Conservation (phyloP, 2,329 filamentous ascomycete species). For the Pleurostoma richardsiae region DNA sequence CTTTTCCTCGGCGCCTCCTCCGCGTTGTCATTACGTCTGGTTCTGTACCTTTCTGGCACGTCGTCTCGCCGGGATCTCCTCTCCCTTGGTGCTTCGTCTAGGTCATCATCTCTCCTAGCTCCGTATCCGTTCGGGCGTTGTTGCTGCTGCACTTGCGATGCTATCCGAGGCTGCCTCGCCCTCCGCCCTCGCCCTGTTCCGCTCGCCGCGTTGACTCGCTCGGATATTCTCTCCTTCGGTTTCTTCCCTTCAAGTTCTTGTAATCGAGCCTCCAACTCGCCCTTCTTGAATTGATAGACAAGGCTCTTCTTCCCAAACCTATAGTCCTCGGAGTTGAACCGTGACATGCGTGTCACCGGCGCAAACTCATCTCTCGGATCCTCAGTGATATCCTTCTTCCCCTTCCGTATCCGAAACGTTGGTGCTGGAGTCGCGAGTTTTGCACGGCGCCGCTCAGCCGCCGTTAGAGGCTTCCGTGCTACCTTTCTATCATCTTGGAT, state of each 20-base stretch:
- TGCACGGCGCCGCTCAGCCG: conserved; percentile 17
- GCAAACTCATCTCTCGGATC: conserved; percentile 25
- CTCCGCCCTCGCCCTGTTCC: not conserved
- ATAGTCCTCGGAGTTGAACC: conserved; percentile 45
- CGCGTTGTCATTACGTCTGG: conserved; percentile 1
- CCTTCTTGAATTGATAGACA: conserved; percentile 49
- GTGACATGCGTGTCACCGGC: conserved; percentile 39
- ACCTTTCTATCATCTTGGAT: not conserved
- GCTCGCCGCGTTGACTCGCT: conserved; percentile 1
- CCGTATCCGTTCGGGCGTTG: conserved; percentile 6
- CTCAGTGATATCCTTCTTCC: conserved; percentile 48
- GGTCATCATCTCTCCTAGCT: not conserved
- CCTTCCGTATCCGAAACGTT: conserved; percentile 32
- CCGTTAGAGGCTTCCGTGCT: conserved; percentile 16
- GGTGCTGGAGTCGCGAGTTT: conserved; percentile 16
- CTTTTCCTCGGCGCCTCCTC: conserved; percentile 1
- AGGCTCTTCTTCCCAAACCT: conserved; percentile 50
- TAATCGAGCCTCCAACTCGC: conserved; percentile 20
- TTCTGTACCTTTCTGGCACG: conserved; percentile 6
- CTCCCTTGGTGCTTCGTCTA: not conserved
- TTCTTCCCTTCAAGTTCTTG: not conserved
- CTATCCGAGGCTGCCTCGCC: not conserved
- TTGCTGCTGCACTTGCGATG: not conserved
- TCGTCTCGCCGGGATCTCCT: conserved; percentile 6
- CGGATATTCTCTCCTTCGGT: conserved; percentile 5